Evolutionary conservation across 2,329 filamentous ascomycete species (phyloP), one percentile per base, ranked within the genome.

Genomic region (Emergomyces pasteurianus): DNA sequence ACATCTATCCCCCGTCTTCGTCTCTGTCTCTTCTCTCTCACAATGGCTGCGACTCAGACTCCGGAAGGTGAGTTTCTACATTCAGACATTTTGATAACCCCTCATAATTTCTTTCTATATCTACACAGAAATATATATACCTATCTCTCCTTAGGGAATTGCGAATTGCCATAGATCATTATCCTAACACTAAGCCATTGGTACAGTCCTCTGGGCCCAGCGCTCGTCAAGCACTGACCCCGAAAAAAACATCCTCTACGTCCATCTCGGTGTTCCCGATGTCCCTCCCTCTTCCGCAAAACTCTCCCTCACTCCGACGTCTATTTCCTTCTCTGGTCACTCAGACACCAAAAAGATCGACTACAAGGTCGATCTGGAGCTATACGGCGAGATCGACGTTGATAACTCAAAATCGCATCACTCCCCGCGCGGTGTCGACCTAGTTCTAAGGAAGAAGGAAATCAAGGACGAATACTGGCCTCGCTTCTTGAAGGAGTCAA

Each of bases 401-500:
- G 84, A 83, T 63, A 86, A 89, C 76, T 90, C 85, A 81, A 94
- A 92, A 80, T 85, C 88, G 73, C 86, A 90, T 81, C 90, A 96
- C 83, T 95, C 88, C 53, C 81, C 84, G 72, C 90, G 92, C 77
- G 91, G 91, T 71, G 81, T 96, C 68, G 88, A 95, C 81, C 77
- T 97, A 70, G 89, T 95, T 74, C 83, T 99, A 75, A 85, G 90
- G 78, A 99, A 99, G 89, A 96, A 96, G 86, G 91, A 95, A 73
- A 83, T 94, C 66, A 89, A 91, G 78, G 85, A 90, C 72, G 90
- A 94, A 78, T 97, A 87, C 84, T 99, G 94, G 94, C 92, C 92
- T 65, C 86, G 94, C 66, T 83, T 99, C 71, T 83, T 96, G 74
- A 96, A 96, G 86, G 89, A 92, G 63, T 77, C 80, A 67, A 87